A percentile compares a stretch with the other conserved stretches of the same genome.
Conservation (phyloP, 2,329 filamentous ascomycete species). For the Chrysosporium keratinophilum region DNA sequence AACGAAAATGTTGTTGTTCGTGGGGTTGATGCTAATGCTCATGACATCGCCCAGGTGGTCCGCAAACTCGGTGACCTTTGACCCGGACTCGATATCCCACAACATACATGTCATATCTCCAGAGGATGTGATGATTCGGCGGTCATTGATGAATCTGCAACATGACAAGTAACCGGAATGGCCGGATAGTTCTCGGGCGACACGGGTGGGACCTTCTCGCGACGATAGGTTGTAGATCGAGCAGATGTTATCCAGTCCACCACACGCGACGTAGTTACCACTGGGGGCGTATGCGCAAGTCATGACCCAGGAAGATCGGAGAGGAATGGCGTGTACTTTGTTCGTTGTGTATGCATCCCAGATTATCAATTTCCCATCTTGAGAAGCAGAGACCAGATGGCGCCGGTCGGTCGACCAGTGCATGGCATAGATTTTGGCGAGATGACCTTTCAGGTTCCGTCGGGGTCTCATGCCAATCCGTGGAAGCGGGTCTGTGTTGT, state of each 20-base stretch:
- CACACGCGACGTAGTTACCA: slow-evolving; percentile 96
- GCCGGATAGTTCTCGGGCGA: slow-evolving; percentile 88
- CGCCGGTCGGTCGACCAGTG: slow-evolving; percentile 98
- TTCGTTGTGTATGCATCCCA: slow-evolving; percentile 99
- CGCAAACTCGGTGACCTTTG: slow-evolving; percentile 94
- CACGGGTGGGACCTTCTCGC: slow-evolving; percentile 90
- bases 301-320: slow-evolving; percentile 99
- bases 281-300: slow-evolving; percentile 98
- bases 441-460: slow-evolving; percentile 90
- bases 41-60: slow-evolving; percentile 98
- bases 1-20: slow-evolving; percentile 98
- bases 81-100: slow-evolving; percentile 97
- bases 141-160: slow-evolving; percentile 98
- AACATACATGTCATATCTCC: slow-evolving; percentile 99
- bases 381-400: slow-evolving; percentile 93
- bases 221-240: slow-evolving; percentile 99
- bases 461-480: slow-evolving; percentile 96
- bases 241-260: slow-evolving; percentile 98
- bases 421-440: slow-evolving; percentile 99
- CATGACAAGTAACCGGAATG: slow-evolving; percentile 96
- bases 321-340: slow-evolving; percentile 96
- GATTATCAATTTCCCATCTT: slow-evolving; percentile 98
- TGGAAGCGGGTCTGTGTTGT: slow-evolving; percentile 83
- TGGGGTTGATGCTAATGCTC: slow-evolving; percentile 99
- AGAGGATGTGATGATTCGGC: slow-evolving; percentile 92